These are phyloP conservation scores for Leptographium wingfieldii DNA, from an alignment of 2,329 filamentous ascomycete genomes.

Conservation along the genomic window DNA sequence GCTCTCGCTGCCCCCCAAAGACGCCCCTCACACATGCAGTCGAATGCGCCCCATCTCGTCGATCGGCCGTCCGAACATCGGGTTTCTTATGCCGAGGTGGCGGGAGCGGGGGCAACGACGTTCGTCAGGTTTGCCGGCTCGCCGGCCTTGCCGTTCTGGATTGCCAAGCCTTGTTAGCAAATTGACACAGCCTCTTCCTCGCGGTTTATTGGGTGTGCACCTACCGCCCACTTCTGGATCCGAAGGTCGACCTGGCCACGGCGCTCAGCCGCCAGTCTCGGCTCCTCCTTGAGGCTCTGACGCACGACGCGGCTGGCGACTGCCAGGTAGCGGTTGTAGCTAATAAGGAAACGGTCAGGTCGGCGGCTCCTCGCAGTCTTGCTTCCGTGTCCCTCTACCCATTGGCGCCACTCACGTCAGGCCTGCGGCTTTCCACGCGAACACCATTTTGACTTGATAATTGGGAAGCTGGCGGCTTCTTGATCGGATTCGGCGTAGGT, in stretches of 20 bases:
- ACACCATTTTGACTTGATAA: constrained; percentile 61
- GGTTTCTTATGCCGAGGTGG: constrained; percentile 11
- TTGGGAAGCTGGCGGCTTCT: constrained; percentile 5
- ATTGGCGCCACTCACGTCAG: constrained; percentile 59
- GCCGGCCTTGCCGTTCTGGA: constrained; percentile 88
- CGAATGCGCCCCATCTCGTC: background rate
- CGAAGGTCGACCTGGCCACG: constrained; percentile 80
- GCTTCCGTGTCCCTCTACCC: background rate
- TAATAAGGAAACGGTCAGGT: constrained; percentile 24
- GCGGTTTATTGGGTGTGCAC: constrained; percentile 21
- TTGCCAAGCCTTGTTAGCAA: constrained; percentile 13
- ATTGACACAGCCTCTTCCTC: constrained; percentile 2
- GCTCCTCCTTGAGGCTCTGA: constrained; percentile 91
- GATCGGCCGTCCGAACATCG: background rate
- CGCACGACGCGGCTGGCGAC: constrained; percentile 91
- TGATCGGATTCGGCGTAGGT: background rate
- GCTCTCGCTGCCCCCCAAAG: background rate
- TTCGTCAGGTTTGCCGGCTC: constrained; percentile 61
- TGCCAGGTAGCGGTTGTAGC: constrained; percentile 99
- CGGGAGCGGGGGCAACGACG: constrained; percentile 32
- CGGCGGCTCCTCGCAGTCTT: background rate
- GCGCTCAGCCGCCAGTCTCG: constrained; percentile 76
- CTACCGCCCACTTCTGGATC: constrained; percentile 93
- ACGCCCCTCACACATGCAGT: background rate
- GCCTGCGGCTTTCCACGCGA: constrained; percentile 97